These are phyloP conservation scores for Saccharum spontaneum DNA, from an alignment of 176 grass and related monocot genomes.

Conservation along the genomic window DNA sequence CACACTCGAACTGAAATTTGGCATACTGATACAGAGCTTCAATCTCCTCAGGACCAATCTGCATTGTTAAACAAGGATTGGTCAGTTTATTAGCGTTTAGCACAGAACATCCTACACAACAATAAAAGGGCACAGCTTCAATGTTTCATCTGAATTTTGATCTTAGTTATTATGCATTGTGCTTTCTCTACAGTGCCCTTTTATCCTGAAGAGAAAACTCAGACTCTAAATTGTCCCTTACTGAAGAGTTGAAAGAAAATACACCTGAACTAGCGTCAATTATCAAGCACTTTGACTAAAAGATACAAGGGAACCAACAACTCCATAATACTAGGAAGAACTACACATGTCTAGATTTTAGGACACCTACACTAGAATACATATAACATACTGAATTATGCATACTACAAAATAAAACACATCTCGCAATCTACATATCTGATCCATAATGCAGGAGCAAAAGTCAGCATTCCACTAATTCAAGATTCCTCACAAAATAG, in stretches of 20 bases:
- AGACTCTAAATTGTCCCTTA: too few relatives aligned
- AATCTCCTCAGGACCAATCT: conserved; percentile 89
- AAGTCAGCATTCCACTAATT: neutral
- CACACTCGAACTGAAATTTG: conserved; percentile 88
- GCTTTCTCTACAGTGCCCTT: neutral
- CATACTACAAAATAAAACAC: neutral
- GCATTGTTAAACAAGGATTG: conserved; percentile 29
- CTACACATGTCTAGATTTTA: neutral
- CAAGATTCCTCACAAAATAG: neutral
- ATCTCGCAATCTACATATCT: neutral
- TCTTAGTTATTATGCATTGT: neutral
- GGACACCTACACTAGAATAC: neutral
- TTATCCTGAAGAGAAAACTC: neutral
- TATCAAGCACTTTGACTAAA: neutral
- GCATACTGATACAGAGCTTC: conserved; percentile 91
- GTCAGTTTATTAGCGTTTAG: neutral
- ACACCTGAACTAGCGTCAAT: neutral
- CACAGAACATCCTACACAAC: neutral
- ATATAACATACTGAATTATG: neutral
- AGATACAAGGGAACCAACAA: neutral
- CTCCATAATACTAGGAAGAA: neutral
- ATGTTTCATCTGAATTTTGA: neutral
- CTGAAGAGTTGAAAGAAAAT: neutral
- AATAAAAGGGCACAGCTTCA: neutral
- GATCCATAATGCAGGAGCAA: neutral